Evolutionary conservation across 371 early-diverging fungal species (phyloP).

Genomic region (Mortierella sp.): DNA sequence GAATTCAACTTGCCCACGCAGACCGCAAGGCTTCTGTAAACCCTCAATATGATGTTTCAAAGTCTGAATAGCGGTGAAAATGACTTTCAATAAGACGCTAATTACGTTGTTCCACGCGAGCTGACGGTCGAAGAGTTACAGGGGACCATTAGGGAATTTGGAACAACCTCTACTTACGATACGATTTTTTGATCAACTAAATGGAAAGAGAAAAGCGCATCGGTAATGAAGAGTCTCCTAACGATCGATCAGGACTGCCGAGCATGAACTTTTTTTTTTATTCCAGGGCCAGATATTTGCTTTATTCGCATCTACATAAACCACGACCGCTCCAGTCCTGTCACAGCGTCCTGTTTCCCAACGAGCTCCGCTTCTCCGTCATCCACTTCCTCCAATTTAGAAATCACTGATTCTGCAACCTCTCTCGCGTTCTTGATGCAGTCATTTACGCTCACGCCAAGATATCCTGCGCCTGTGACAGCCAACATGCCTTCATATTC

Average conservation of each 20-base stretch:
- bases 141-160: slow-evolving; percentile 67
- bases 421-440: slow-evolving; percentile 82
- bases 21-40: too few relatives aligned
- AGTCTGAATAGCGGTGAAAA: slow-evolving; percentile 61
- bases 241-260: too few relatives aligned
- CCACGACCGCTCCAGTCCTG: slow-evolving; percentile 49
- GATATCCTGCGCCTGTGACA: slow-evolving; percentile 85
- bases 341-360: slow-evolving; percentile 46
- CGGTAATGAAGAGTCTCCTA: too few relatives aligned
- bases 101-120: slow-evolving; percentile 67
- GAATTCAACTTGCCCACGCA: slow-evolving; percentile 87
- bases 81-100: slow-evolving; percentile 59
- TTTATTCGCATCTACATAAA: slow-evolving; percentile 25
- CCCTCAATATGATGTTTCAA: too few relatives aligned
- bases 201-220: too few relatives aligned
- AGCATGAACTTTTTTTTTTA: neutral
- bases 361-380: slow-evolving; percentile 48
- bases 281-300: neutral
- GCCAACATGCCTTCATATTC: slow-evolving; percentile 71
- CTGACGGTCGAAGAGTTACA: slow-evolving; percentile 73
- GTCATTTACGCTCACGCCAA: slow-evolving; percentile 91
- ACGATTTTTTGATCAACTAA: too few relatives aligned
- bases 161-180: too few relatives aligned
- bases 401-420: slow-evolving; percentile 62
- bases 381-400: slow-evolving; percentile 39